Base-by-base conservation (phyloP, 202 grass and related monocot genomes). In the Zoysia matrella region DNA sequence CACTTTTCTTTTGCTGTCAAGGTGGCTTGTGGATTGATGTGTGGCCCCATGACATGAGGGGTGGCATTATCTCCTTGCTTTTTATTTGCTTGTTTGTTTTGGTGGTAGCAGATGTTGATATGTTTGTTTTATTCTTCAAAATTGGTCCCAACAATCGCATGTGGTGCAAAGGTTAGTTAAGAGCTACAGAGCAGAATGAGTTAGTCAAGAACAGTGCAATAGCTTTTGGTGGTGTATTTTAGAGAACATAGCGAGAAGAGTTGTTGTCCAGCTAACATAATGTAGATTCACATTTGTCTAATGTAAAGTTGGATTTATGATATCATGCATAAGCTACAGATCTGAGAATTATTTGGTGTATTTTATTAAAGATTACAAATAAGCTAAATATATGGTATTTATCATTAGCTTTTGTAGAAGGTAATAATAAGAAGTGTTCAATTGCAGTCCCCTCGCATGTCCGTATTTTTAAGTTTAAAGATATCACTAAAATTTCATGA, bases 11-110 rank as follows among this genome's bases (percentile, higher is more conserved):
- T 42, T 45, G 63, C 60, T 62, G 60, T 80, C 65, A 60, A 61
- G 67, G 67, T 71, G 60, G 39, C 71, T 75, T 67, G 51, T 80
- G 69, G 73, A 45, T 42, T 73, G 52, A 84, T 64, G 82, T 53
- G 66, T 75, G 84, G 47, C 11, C 52, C 77, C 60, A 76, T 42
- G 81, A 49, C 72, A 75, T n/a, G 80, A 57, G 71, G 9, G 42
- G 47, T 47, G 77, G 43, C 52, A 71, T 80, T 80, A 80, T 80
- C 66, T 40, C 65, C 10, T 41, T 67, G 71, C 65, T 49, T 71
- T 83, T 58, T 45, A 11, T 58, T 80, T 46, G n/a, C 3, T 53
- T n/a, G 39, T 44, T 80, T 79, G 30, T 36, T 36, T 65, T 56
- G 48, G 52, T 73, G 39, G 6, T 1, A 13, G 52, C 8, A 13